phyloP scores from a whole-genome alignment of 305 asterid species.

The Petunia hybrid region DNA sequence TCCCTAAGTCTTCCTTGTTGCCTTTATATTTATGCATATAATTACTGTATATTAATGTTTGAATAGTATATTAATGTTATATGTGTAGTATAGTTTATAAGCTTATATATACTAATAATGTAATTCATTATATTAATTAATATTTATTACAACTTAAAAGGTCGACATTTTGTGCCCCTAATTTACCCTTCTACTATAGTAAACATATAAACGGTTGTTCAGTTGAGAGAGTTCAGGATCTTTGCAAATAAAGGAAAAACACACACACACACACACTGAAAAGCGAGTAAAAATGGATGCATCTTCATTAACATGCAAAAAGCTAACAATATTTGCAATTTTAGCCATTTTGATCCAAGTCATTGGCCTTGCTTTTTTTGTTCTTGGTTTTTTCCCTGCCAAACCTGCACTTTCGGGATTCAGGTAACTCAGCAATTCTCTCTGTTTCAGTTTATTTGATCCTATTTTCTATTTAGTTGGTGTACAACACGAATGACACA shows the following conservation, averaged over 20 bases:
- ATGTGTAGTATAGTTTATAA: no score
- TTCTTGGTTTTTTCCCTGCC: conserved; percentile 81
- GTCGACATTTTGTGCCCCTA: no score
- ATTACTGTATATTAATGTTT: no score
- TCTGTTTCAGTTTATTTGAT: not conserved
- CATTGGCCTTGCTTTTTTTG: conserved; percentile 70
- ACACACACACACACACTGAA: not conserved
- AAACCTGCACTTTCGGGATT: conserved; percentile 81
- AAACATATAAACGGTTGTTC: not conserved
- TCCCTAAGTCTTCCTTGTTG: no score
- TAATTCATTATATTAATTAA: no score
- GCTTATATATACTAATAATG: no score
- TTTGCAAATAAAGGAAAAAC: not conserved
- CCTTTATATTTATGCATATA: no score
- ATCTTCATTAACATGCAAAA: conserved; percentile 64
- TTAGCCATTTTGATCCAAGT: conserved; percentile 68
- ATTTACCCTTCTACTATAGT: no score
- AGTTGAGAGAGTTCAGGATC: conserved; percentile 6
- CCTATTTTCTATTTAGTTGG: no score
- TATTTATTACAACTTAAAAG: no score
- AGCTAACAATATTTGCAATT: conserved; percentile 53
- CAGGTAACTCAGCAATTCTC: conserved; percentile 48
- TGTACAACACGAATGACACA: no score
- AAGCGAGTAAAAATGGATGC: conserved; percentile 24
- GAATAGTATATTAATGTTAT: no score